Conservation (phyloP, 2,329 filamentous ascomycete genomes). For the Phoma sp. region DNA sequence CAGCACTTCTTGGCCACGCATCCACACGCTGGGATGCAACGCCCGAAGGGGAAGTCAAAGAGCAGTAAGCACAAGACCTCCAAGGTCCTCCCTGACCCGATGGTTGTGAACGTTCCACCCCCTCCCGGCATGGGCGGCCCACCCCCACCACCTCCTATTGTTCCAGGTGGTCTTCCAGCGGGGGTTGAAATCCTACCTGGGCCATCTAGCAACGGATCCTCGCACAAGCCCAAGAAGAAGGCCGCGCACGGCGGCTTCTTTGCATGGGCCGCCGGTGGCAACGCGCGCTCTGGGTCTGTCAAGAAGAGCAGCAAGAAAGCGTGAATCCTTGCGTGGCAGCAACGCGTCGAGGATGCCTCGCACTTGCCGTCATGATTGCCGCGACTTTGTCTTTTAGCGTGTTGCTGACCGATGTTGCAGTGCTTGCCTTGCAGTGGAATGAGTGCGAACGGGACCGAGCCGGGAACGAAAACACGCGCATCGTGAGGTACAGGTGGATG, state of each 20-base stretch:
- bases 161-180: neutral
- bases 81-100: constrained; percentile 1
- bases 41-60: constrained; percentile 9
- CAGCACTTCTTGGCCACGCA: constrained; percentile 5
- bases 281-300: neutral
- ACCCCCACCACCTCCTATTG: neutral
- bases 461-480: neutral
- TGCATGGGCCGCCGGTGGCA: constrained; percentile 16
- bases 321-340: constrained; percentile 19
- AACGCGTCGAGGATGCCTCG: constrained; percentile 17
- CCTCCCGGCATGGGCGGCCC: neutral
- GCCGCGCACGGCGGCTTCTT: constrained; percentile 10
- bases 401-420: neutral
- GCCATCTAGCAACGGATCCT: neutral
- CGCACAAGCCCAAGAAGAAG: constrained; percentile 18
- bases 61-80: constrained; percentile 5
- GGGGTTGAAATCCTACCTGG: neutral
- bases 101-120: neutral
- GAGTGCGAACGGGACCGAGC: neutral
- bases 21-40: neutral
- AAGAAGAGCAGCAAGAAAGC: constrained; percentile 20
- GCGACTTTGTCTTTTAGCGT: neutral
- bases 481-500: constrained; percentile 2
- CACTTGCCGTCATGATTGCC: constrained; percentile 5
- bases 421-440: neutral